These are phyloP conservation scores for Chlamydomonas asymmetrica DNA, from an alignment of 139 green algal species.

Conservation along the genomic window DNA sequence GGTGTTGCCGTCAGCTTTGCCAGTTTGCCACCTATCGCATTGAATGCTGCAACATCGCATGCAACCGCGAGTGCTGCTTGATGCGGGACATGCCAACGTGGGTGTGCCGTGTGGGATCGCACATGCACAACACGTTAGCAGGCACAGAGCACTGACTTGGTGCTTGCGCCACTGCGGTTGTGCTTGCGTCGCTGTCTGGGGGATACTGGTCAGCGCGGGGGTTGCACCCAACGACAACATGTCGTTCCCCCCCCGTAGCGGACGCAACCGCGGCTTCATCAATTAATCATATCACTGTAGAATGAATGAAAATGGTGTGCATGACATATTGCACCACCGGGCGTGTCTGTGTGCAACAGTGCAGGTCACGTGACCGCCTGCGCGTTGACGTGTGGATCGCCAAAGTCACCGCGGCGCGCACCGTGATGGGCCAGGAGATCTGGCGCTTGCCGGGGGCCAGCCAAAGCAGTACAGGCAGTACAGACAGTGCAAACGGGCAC, in stretches of 20 bases:
- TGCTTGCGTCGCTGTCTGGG: background rate
- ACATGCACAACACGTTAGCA: too few species aligned
- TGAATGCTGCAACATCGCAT: background rate
- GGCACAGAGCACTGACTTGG: too few species aligned
- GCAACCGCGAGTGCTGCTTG: too few species aligned
- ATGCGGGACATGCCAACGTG: too few species aligned
- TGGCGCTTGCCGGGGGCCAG: background rate
- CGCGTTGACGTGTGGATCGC: background rate
- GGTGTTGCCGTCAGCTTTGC: background rate
- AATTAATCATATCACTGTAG: too few species aligned
- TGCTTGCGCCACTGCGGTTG: background rate
- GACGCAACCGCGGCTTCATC: background rate
- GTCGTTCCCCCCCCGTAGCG: background rate
- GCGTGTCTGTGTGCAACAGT: background rate
- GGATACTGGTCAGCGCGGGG: background rate
- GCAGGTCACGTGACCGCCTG: slow-evolving; percentile 24
- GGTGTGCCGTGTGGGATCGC: too few species aligned
- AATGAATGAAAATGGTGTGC: background rate
- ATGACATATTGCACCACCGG: background rate
- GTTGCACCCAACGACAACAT: background rate
- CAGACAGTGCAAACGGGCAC: background rate
- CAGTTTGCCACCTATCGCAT: background rate
- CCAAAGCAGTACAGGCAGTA: background rate
- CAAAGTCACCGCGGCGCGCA: slow-evolving; percentile 13
- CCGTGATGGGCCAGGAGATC: slow-evolving; percentile 26